Base-by-base conservation (phyloP, 78 protist genomes). In the Dictyostelium brefeldianum region DNA sequence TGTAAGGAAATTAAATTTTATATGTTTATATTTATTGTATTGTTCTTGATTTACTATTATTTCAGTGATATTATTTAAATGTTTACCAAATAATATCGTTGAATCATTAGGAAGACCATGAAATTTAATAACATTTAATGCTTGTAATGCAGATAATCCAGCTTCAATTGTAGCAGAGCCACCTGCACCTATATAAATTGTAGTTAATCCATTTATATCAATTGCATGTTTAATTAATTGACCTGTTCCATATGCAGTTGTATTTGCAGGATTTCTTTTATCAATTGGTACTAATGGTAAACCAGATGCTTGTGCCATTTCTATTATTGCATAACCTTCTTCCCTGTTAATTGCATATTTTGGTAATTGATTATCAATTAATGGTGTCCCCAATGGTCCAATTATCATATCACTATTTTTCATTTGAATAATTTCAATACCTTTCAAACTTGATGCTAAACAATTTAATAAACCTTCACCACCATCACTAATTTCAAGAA, bases 161-260 rank as follows among this genome's bases (percentile, higher is more conserved):
- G 95, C 97, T 47, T 95, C 97, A n/a, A 54, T 95, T 12, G 97
- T 95, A 8, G 97, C 92, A 5, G 95, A 80, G 6, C 97, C 97
- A 51, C 97, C 97, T 10, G 94, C 90, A 9, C 95, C 97, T 10
- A 95, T 74, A 5, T 85, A 29, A 22, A 92, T 64, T 5, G 31
- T 29, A 14, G 31, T 54, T 10, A 8, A 80, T 9, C 92, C 94
- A 43, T 53, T 47, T 6, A n/a, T 12, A 31, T 7, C 18, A 9
- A 83, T 57, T 0, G 95, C 95, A 53, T 75, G 65, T 12, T 7
- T 4, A 51, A 95, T 92, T 51, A 95, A 46, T 70, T 95, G 89
- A 27, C 97, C 97, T 14, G 78, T 54, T 1, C 97, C 97, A 47
- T 70, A 78, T 12, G 94, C 74, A 18, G 97, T 95, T 1, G 97